Evolutionary conservation across 2,329 filamentous ascomycete species (phyloP).

Genomic region (Fusarium nisikadoi): DNA sequence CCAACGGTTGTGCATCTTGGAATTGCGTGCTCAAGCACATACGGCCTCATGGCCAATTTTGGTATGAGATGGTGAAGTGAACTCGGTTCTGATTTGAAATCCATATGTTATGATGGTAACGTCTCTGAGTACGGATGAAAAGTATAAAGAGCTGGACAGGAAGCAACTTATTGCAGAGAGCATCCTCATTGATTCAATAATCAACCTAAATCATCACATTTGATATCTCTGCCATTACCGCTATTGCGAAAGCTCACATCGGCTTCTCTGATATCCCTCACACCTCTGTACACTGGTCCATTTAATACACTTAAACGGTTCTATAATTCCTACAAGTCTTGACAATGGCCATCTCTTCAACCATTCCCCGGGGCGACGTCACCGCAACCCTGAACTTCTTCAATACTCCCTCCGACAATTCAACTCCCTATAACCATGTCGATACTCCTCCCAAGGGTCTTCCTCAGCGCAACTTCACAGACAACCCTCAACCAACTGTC

Average conservation of each 20-base stretch:
- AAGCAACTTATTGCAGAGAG: conserved; percentile 4
- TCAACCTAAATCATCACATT: background rate
- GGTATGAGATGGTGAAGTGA: conserved; percentile 24
- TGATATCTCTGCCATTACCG: background rate
- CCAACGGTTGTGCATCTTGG: conserved; percentile 31
- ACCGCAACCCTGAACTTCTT: conserved; percentile 74
- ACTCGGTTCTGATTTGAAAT: conserved; percentile 45
- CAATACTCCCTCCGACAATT: conserved; percentile 67
- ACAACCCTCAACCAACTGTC: conserved; percentile 60
- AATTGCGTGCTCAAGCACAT: conserved; percentile 42
- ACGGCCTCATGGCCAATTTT: conserved; percentile 30
- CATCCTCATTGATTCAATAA: background rate
- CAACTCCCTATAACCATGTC: conserved; percentile 73
- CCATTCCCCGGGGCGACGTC: conserved; percentile 68
- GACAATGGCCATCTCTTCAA: conserved; percentile 54
- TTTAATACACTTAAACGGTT: background rate
- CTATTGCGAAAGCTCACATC: background rate
- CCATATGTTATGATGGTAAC: conserved; percentile 13
- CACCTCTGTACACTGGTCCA: background rate
- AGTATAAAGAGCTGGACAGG: conserved; percentile 31
- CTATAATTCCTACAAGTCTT: background rate
- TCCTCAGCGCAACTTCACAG: conserved; percentile 73
- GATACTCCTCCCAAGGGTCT: conserved; percentile 69
- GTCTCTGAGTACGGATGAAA: conserved; percentile 2
- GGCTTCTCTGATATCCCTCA: background rate